A percentile compares a stretch with the other conserved stretches of the same genome.
phyloP scores from a whole-genome alignment of 2,329 filamentous ascomycete species.

The Fusarium chlamydosporum region DNA sequence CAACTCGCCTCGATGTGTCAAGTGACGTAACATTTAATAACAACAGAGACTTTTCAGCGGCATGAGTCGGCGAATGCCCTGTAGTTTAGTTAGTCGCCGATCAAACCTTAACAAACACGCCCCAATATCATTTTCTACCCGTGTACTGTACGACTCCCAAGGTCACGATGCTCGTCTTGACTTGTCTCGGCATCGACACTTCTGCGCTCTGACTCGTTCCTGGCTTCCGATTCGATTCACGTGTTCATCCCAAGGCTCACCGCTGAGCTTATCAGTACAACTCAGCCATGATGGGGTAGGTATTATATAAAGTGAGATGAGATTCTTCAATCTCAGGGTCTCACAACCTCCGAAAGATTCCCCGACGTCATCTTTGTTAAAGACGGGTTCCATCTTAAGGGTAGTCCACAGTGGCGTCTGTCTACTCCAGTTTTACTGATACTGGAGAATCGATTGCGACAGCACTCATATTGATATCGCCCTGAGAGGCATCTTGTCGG shows the following conservation, averaged over 20 bases:
- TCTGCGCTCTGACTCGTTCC: constrained; percentile 15
- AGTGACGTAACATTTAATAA: constrained; percentile 36
- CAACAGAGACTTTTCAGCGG: constrained; percentile 30
- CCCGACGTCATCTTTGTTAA: constrained; percentile 33
- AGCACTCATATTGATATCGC: constrained; percentile 8
- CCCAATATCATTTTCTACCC: constrained; percentile 5
- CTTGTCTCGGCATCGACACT: constrained; percentile 40
- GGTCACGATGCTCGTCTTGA: constrained; percentile 36
- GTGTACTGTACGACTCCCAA: constrained; percentile 8
- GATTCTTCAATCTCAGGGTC: constrained; percentile 19
- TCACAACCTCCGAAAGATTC: constrained; percentile 35
- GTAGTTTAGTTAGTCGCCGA: constrained; percentile 25
- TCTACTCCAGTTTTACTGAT: constrained; percentile 13
- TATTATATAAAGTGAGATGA: constrained; percentile 24
- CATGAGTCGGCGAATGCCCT: constrained; percentile 42
- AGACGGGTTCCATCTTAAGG: constrained; percentile 8
- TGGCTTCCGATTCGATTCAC: constrained; percentile 27
- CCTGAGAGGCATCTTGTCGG: constrained; percentile 10
- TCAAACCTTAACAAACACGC: constrained; percentile 11
- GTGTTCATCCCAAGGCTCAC: constrained; percentile 31
- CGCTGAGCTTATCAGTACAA: constrained; percentile 22
- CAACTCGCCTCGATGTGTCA: rapidly evolving
- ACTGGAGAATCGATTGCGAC: constrained; percentile 8
- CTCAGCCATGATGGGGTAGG: constrained; percentile 3
- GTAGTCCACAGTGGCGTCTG: constrained; percentile 31